These are phyloP conservation scores for Hawksworthiomyces lignivorus DNA, from an alignment of 2,329 filamentous ascomycete species.

Conservation along the genomic window DNA sequence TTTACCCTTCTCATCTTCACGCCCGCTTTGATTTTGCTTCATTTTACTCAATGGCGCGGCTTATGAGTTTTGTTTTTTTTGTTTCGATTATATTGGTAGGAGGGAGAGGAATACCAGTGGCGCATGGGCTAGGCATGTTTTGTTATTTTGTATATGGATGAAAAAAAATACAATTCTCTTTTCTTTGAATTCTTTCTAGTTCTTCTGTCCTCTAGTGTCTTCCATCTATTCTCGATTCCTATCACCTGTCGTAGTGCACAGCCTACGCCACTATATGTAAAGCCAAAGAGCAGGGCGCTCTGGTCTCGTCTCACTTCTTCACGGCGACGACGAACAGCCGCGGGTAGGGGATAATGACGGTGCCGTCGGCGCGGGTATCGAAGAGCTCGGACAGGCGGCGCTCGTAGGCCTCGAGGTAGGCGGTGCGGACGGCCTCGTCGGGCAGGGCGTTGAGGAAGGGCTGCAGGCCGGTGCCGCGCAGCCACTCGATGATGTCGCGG, in stretches of 20 bases:
- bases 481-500: constrained; percentile 49
- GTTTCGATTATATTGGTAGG: background rate
- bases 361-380: constrained; percentile 37
- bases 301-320: constrained; percentile 13
- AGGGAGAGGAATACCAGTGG: constrained; percentile 6
- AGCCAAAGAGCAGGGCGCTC: too few species aligned
- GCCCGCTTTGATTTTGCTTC: background rate
- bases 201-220: too few species aligned
- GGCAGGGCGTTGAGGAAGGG: constrained; percentile 44
- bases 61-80: background rate
- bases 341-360: constrained; percentile 47
- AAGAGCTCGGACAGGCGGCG: constrained; percentile 35
- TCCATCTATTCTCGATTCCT: too few species aligned
- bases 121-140: background rate
- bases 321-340: constrained; percentile 46
- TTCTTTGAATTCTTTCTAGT: too few species aligned
- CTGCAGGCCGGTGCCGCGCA: constrained; percentile 47
- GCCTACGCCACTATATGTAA: too few species aligned
- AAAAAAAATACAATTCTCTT: too few species aligned
- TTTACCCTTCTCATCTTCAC: background rate
- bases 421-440: constrained; percentile 28
- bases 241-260: too few species aligned
- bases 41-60: too few species aligned
- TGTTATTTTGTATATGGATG: background rate
- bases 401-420: constrained; percentile 41